Evolutionary conservation across 768 basidiomycete genomes (phyloP).

Genomic region (Lentinula guzmanii): DNA sequence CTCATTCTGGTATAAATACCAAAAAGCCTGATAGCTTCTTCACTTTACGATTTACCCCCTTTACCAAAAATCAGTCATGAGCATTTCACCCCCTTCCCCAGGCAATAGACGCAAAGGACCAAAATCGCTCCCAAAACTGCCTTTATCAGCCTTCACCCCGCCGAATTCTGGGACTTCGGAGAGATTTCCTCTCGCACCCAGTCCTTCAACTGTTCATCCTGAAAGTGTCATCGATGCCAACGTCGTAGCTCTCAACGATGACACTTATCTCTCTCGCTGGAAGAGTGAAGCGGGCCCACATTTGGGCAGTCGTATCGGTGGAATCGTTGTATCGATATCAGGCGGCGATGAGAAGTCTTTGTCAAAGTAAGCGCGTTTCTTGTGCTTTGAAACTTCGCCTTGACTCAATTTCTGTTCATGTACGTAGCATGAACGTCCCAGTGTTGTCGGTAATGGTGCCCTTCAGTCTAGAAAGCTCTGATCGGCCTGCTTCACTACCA

Average conservation of each 20-base stretch:
- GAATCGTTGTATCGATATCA: constrained; percentile 52
- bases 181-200: constrained; percentile 60
- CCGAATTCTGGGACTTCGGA: constrained; percentile 65
- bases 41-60: background rate
- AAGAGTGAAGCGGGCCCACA: constrained; percentile 42
- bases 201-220: constrained; percentile 64
- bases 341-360: constrained; percentile 37
- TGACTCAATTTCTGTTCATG: background rate
- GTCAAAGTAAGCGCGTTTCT: constrained; percentile 28
- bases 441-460: constrained; percentile 58
- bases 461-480: constrained; percentile 45
- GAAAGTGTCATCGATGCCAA: constrained; percentile 61
- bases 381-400: background rate
- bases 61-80: constrained; percentile 5
- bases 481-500: constrained; percentile 32
- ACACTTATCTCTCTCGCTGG: constrained; percentile 42
- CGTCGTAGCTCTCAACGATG: constrained; percentile 38
- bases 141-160: constrained; percentile 65
- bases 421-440: constrained; percentile 19
- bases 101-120: constrained; percentile 51
- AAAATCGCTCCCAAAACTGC: constrained; percentile 65
- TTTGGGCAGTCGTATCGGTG: constrained; percentile 39
- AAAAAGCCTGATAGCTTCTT: background rate
- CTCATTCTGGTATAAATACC: background rate
- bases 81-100: constrained; percentile 27